Conservation (phyloP, 2,329 filamentous ascomycete species). For the Phyllachora maydis region DNA sequence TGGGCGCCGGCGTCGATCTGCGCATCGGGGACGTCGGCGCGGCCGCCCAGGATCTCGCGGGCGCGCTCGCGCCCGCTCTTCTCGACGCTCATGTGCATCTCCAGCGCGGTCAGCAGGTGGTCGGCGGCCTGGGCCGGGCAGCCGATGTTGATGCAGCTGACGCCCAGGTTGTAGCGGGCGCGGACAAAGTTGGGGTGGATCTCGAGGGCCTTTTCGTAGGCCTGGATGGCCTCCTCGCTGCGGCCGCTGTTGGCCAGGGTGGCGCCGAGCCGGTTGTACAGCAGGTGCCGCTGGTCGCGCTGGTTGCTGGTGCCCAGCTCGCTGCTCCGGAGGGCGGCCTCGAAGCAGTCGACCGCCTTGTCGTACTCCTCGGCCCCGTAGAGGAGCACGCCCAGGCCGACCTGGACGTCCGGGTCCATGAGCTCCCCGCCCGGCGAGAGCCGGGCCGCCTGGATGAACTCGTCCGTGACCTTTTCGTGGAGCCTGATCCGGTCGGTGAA, state of each 20-base stretch:
- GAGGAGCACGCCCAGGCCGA: constrained; percentile 88
- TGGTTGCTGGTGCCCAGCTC: constrained; percentile 72
- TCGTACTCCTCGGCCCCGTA: constrained; percentile 96
- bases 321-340: constrained; percentile 66
- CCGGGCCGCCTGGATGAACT: constrained; percentile 85
- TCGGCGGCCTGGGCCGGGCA: constrained; percentile 85
- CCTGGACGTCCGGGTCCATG: constrained; percentile 97
- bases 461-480: constrained; percentile 73
- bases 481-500: constrained; percentile 85
- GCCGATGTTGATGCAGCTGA: constrained; percentile 92
- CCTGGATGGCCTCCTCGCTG: constrained; percentile 87
- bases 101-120: constrained; percentile 76
- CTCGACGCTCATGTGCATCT: constrained; percentile 91
- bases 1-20: constrained; percentile 70
- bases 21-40: constrained; percentile 33
- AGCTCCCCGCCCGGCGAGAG: constrained; percentile 79
- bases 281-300: constrained; percentile 68
- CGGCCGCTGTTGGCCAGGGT: constrained; percentile 90
- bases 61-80: constrained; percentile 67
- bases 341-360: constrained; percentile 97
- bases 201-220: constrained; percentile 80
- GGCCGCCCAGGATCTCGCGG: constrained; percentile 53
- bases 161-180: constrained; percentile 88
- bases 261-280: constrained; percentile 93
- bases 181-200: constrained; percentile 93